Conservation (phyloP, 208 protist genomes). For the Leishmania tropica region DNA sequence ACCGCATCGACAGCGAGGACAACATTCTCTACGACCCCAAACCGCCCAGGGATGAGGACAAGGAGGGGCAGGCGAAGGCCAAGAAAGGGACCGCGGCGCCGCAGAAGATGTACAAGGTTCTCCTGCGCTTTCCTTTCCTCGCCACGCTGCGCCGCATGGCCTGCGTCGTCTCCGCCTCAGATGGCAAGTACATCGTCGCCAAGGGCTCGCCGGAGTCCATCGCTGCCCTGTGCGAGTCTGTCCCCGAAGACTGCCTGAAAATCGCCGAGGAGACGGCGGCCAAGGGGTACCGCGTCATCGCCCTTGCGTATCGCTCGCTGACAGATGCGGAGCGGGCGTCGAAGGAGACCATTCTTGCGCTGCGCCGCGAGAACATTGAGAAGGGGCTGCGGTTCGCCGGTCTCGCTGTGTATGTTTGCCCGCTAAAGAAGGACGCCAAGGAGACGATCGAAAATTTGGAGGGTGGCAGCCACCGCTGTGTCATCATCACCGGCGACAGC, state of each 20-base stretch:
- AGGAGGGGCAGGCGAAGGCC: conserved; percentile 11
- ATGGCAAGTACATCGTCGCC: conserved; percentile 78
- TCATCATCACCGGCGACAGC: conserved; percentile 99
- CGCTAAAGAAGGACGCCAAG: conserved; percentile 93
- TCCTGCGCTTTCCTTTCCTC: conserved; percentile 94
- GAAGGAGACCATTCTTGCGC: conserved; percentile 45
- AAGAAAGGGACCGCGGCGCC: conserved; percentile 16
- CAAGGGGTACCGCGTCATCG: conserved; percentile 96
- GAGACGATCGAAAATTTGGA: conserved; percentile 87
- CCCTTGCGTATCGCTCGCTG: conserved; percentile 93
- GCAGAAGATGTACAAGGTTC: conserved; percentile 66
- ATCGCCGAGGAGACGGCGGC: conserved; percentile 81
- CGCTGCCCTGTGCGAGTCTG: conserved; percentile 66
- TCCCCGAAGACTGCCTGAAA: conserved; percentile 87
- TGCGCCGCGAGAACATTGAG: conserved; percentile 92
- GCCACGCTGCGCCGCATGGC: conserved; percentile 97
- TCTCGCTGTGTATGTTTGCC: conserved; percentile 96
- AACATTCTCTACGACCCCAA: conserved; percentile 74
- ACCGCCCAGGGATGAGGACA: conserved; percentile 19
- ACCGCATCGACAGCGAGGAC: conserved; percentile 74
- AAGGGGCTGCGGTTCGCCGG: conserved; percentile 94
- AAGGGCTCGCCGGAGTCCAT: conserved; percentile 98
- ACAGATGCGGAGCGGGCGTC: conserved; percentile 43
- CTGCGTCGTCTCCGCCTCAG: conserved; percentile 73
- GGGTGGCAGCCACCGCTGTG: conserved; percentile 82